phyloP scores from a whole-genome alignment of 2,329 filamentous ascomycete genomes.

The Xylariaceae sp. region DNA sequence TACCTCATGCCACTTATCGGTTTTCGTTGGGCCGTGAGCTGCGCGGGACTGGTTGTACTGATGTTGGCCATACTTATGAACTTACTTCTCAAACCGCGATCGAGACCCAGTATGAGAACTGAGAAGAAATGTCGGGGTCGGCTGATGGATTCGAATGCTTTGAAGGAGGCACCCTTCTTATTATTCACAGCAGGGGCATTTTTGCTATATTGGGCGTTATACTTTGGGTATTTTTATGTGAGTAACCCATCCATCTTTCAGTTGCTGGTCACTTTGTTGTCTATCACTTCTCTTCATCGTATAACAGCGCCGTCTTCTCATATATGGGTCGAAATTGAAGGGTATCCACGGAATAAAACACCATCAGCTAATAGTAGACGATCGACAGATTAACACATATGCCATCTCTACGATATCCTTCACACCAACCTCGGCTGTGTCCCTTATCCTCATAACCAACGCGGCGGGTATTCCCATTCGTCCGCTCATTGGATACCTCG shows the following conservation, averaged over 20 bases:
- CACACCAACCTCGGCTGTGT: slow-evolving; percentile 45
- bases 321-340: too few species aligned
- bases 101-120: slow-evolving; percentile 24
- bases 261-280: too few species aligned
- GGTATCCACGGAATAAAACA: too few species aligned
- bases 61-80: slow-evolving; percentile 30
- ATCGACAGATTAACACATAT: slow-evolving; percentile 24
- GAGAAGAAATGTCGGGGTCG: background rate
- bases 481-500: slow-evolving; percentile 47
- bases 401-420: slow-evolving; percentile 32
- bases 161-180: slow-evolving; percentile 43
- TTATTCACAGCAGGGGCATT: slow-evolving; percentile 35
- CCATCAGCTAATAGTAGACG: slow-evolving; percentile 2
- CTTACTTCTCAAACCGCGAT: slow-evolving; percentile 39
- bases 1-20: slow-evolving; percentile 58
- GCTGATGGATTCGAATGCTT: slow-evolving; percentile 22
- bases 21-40: slow-evolving; percentile 61
- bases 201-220: slow-evolving; percentile 45
- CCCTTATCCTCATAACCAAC: slow-evolving; percentile 54
- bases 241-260: too few species aligned
- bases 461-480: slow-evolving; percentile 53
- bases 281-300: background rate
- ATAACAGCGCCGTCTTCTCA: background rate
- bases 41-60: slow-evolving; percentile 49
- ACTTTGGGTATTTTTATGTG: slow-evolving; percentile 48